Evolutionary conservation across 805 yeast species (phyloP), one percentile per base, ranked within the genome.

Genomic region (Kurtzmaniella fragi): DNA sequence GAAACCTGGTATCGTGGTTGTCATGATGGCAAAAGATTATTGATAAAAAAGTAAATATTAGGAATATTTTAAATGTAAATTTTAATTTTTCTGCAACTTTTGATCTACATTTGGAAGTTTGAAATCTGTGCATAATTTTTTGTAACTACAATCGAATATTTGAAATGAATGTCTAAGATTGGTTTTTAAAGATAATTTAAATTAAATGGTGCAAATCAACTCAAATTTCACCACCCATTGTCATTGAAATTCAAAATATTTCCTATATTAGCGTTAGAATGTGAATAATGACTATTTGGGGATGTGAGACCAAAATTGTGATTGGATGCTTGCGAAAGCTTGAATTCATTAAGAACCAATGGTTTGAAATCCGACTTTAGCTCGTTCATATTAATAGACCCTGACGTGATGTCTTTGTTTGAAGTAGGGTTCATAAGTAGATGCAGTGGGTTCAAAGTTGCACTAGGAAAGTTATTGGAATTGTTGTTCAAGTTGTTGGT

Each of bases 391-490:
- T 28, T 34, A 4, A 17, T 34, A 12, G 14, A 6, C 17, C 12
- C n/a, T 16, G 28, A 9, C 23, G 16, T 23, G 14, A 8, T 12
- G 35, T 17, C 29, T 23, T 17, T 16, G 23, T 32, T 17, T 15
- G 20, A 29, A 13, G 28, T 11, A 32, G 38, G 12, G 8, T 28
- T 34, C 36, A 29, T 5, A 36, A 55, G 40, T 17, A 57, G 41
- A 36, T 54, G 51, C 3, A 61, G 53, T 11, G 64, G 63, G 39
- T 57, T 59, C 20, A 59, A 40, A 4, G 64, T 58, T 11, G 39
- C 31, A 15, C 4, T 31, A 5, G 30, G n/a, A 10, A 13, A 12
- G 12, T 11, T 28, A 11, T 12, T 28, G 14, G n/a, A 12, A 28
- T 28, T 28, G 14, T 28, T 28, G 30, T 11, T 28, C 5, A 11